A percentile compares a stretch with the other conserved stretches of the same genome.
These are phyloP conservation scores for Trypanosoma platydactyli DNA, from an alignment of 208 protist species.

Conservation along the genomic window DNA sequence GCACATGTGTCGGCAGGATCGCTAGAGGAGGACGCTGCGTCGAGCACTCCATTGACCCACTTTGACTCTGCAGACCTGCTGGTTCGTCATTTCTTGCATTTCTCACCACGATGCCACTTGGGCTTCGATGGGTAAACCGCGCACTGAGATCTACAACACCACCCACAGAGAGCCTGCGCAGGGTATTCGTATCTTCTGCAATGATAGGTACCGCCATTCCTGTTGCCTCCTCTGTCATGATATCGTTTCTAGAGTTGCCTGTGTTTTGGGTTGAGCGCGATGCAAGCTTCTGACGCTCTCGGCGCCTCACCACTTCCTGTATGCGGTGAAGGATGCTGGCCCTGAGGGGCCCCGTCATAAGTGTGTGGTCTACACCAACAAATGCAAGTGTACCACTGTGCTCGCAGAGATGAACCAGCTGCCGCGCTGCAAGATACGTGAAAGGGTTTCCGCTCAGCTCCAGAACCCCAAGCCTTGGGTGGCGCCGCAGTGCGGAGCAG, in stretches of 20 bases:
- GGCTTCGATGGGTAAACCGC: not conserved
- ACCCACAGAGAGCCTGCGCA: not conserved
- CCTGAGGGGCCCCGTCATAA: slow-evolving; percentile 34
- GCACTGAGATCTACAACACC: not conserved
- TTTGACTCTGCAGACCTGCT: not conserved
- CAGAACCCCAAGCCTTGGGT: slow-evolving; percentile 39
- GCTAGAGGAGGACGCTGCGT: not conserved
- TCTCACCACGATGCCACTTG: not conserved
- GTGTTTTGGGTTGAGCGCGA: not conserved
- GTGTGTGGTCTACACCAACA: slow-evolving; percentile 32
- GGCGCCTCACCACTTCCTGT: slow-evolving; percentile 32
- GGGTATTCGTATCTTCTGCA: not conserved
- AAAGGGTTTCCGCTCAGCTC: slow-evolving; percentile 65
- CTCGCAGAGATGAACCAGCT: slow-evolving; percentile 52
- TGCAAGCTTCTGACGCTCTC: slow-evolving; percentile 17
- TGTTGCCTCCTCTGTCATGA: not conserved
- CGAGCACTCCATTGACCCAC: not conserved
- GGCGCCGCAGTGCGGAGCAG: slow-evolving; percentile 24
- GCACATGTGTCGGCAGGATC: not conserved
- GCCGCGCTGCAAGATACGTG: slow-evolving; percentile 59
- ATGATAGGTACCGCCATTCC: not conserved
- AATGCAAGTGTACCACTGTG: slow-evolving; percentile 34
- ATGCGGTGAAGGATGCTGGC: slow-evolving; percentile 35
- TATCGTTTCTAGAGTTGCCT: not conserved
- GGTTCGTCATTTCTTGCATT: not conserved